Evolutionary conservation across 148 eudicot species (phyloP), one percentile per base, ranked within the genome.

Genomic region (Rhododendron griersonianum): DNA sequence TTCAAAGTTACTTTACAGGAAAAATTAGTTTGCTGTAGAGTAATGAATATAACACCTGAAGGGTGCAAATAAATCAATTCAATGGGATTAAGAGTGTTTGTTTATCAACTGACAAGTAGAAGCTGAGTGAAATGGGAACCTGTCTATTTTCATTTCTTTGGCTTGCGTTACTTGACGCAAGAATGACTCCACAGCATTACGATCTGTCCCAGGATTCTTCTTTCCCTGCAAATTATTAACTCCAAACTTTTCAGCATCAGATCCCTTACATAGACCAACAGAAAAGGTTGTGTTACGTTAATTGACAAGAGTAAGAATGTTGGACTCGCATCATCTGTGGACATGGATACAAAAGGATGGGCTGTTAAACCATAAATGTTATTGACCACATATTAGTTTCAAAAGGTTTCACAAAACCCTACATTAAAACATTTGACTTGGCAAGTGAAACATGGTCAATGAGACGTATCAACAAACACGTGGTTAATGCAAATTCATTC

Each of bases 111-210:
- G 80, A 65, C 48, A 84, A 28, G 16, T 21, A 53, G 83, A 44
- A 55, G 75, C 30, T 28, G 63, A 37, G 50, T 50, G 35, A 77
- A 45, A 25, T 47, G 63, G 44, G 78, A 85, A 97, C 99, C 95
- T 97, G 93, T 97, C 99, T 48, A 95, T 93, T 91, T 89, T 93
- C 99, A 97, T 97, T 88, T 95, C 94, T 89, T 89, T 93, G 78
- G 96, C 98, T 81, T 91, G 84, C 92, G 73, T 59, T 80, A 97
- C 99, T 93, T 90, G 86, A 50, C 87, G 41, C 91, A 97, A 87
- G 91, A 95, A 95, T 82, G 91, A 86, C 90, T 88, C 86, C 45
- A 97, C 99, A 59, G 98, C 82, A 48, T 87, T 83, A 13, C 86
- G 87, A 87, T 97, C 94, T 45, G 99, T 97, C 71, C 95, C 98